Percentiles rank a stretch among this genome's conserved stretches.
These are phyloP conservation scores for Sonneratia alba DNA, from an alignment of 345 rosid genomes.

Conservation along the genomic window DNA sequence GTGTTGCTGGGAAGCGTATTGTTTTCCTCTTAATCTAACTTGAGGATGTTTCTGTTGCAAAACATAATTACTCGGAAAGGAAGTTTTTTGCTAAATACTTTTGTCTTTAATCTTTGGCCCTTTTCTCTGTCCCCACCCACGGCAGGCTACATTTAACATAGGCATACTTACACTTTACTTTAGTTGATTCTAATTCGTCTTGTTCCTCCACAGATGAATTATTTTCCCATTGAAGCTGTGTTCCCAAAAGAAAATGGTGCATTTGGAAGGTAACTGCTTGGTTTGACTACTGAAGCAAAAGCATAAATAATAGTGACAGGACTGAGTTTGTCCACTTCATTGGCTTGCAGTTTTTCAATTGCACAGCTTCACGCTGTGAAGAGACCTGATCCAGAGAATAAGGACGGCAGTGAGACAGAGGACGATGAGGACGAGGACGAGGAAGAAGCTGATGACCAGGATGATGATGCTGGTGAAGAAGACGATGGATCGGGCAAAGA, in stretches of 20 bases:
- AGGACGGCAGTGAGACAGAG: conserved; percentile 42
- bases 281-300: conserved; percentile 4
- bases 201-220: conserved; percentile 24
- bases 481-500: conserved; percentile 30
- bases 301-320: not conserved
- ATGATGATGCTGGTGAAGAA: conserved; percentile 35
- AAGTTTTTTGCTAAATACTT: not conserved
- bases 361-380: conserved; percentile 22
- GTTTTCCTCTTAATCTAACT: too few relatives aligned
- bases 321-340: not conserved
- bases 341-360: conserved; percentile 30
- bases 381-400: conserved; percentile 32
- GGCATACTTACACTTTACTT: not conserved
- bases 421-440: conserved; percentile 32
- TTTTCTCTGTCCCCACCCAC: not conserved
- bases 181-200: conserved; percentile 7
- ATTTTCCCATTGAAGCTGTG: conserved; percentile 18
- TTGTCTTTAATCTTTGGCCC: not conserved
- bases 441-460: conserved; percentile 30
- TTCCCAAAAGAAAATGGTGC: conserved; percentile 17
- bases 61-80: not conserved
- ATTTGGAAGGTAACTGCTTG: conserved; percentile 24
- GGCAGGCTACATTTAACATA: not conserved
- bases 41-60: not conserved
- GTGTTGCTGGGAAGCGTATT: too few relatives aligned